Conservation (phyloP, 1,284 basidiomycete species). For the Tylopilus orsonianus region DNA sequence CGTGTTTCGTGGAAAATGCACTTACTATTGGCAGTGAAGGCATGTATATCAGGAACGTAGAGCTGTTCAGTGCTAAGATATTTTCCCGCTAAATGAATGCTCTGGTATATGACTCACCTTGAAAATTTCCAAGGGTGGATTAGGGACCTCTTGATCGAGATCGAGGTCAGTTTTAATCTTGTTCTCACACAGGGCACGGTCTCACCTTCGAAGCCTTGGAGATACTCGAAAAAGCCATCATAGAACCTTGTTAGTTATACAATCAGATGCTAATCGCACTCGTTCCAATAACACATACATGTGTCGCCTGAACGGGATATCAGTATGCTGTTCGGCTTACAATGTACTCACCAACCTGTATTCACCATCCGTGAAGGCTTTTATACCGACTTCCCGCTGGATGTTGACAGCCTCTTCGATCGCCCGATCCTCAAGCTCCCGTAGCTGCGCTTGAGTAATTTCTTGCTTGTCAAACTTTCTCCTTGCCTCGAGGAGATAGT, state of each 20-base stretch:
- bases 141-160: constrained; percentile 20
- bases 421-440: constrained; percentile 51
- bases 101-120: constrained; percentile 11
- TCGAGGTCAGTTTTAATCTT: constrained; percentile 4
- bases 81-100: background rate
- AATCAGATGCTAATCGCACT: constrained; percentile 1
- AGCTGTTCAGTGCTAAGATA: constrained; percentile 14
- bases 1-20: background rate
- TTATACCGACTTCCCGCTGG: constrained; percentile 51
- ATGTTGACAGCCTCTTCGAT: constrained; percentile 51
- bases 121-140: constrained; percentile 32
- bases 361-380: constrained; percentile 64
- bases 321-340: constrained; percentile 44
- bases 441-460: constrained; percentile 43
- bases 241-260: constrained; percentile 17
- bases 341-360: constrained; percentile 45
- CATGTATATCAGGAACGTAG: constrained; percentile 53
- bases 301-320: constrained; percentile 23
- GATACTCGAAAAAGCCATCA: constrained; percentile 29
- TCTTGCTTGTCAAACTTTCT: constrained; percentile 41
- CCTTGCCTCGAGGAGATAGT: constrained; percentile 49
- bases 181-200: background rate
- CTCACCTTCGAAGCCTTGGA: constrained; percentile 30
- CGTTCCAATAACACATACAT: constrained; percentile 19
- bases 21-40: constrained; percentile 52